phyloP scores from a whole-genome alignment of 169 alveolate genomes.

The Plasmodium billcollinsi region DNA sequence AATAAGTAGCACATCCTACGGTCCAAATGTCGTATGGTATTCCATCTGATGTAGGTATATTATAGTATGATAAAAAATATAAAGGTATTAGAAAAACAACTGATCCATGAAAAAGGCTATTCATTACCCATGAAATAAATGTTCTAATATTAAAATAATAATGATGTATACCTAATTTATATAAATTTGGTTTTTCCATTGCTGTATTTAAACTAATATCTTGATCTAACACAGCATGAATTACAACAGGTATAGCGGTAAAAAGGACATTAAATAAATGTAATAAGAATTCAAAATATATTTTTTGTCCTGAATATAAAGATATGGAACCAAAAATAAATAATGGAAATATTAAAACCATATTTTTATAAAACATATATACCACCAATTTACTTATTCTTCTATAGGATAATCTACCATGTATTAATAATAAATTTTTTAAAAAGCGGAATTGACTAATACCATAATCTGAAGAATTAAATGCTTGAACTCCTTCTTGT shows the following conservation, averaged over 20 bases:
- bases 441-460: slow-evolving; percentile 91
- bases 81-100: slow-evolving; percentile 79
- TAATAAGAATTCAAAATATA: slow-evolving; percentile 94
- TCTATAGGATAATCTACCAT: slow-evolving; percentile 94
- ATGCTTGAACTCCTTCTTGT: slow-evolving; percentile 97
- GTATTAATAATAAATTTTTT: slow-evolving; percentile 88
- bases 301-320: slow-evolving; percentile 95
- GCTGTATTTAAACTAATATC: slow-evolving; percentile 84
- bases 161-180: slow-evolving; percentile 85
- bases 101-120: slow-evolving; percentile 83
- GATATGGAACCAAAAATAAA: slow-evolving; percentile 93
- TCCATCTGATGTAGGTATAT: slow-evolving; percentile 81
- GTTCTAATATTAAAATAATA: slow-evolving; percentile 81
- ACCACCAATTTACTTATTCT: slow-evolving; percentile 95
- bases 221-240: slow-evolving; percentile 87
- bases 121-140: slow-evolving; percentile 84
- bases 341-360: slow-evolving; percentile 95
- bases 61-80: slow-evolving; percentile 77
- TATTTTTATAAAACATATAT: slow-evolving; percentile 97
- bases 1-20: slow-evolving; percentile 79
- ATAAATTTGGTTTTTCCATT: slow-evolving; percentile 82
- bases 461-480: slow-evolving; percentile 92
- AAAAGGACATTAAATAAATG: slow-evolving; percentile 95
- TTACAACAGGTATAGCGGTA: slow-evolving; percentile 94
- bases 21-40: slow-evolving; percentile 78